These are phyloP conservation scores for Penicillium sp. DNA, from an alignment of 2,329 filamentous ascomycete genomes.

Conservation along the genomic window DNA sequence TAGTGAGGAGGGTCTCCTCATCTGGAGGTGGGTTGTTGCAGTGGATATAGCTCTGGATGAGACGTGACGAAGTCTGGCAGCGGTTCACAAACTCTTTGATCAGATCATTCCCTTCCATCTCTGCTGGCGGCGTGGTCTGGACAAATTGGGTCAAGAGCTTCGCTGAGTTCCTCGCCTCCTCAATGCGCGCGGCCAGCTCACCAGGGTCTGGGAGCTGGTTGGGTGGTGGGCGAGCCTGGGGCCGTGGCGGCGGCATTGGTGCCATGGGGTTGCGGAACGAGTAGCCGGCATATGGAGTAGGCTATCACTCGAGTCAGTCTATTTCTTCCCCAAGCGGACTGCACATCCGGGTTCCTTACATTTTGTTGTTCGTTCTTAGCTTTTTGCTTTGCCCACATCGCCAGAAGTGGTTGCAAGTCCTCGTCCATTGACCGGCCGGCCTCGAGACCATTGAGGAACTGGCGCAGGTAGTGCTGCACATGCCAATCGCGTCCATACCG, in stretches of 20 bases:
- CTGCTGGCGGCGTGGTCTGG: constrained; percentile 76
- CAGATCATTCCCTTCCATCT: constrained; percentile 82
- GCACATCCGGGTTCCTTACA: constrained; percentile 14
- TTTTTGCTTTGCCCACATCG: constrained; percentile 92
- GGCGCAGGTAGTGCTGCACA: constrained; percentile 83
- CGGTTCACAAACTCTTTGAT: constrained; percentile 90
- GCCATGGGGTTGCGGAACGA: neutral
- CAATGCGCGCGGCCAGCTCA: constrained; percentile 80
- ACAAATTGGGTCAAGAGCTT: constrained; percentile 91
- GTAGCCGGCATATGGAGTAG: neutral
- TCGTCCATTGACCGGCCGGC: constrained; percentile 73
- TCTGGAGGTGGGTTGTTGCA: constrained; percentile 79
- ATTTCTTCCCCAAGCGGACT: neutral
- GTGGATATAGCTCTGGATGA: constrained; percentile 84
- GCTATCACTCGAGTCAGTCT: neutral
- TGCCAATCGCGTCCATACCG: constrained; percentile 71
- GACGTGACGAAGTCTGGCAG: constrained; percentile 77
- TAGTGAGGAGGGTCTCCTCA: constrained; percentile 87
- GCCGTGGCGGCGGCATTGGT: neutral
- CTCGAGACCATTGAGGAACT: constrained; percentile 82
- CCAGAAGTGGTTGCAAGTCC: constrained; percentile 69
- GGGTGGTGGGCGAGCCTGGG: constrained; percentile 44
- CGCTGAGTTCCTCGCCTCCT: constrained; percentile 88
- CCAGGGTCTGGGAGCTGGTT: constrained; percentile 64
- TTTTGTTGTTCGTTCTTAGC: constrained; percentile 60